A percentile compares a stretch with the other conserved stretches of the same genome.
phyloP scores from a whole-genome alignment of 1,284 basidiomycete species.

The Cutaneotrichosporon arboriforme region DNA sequence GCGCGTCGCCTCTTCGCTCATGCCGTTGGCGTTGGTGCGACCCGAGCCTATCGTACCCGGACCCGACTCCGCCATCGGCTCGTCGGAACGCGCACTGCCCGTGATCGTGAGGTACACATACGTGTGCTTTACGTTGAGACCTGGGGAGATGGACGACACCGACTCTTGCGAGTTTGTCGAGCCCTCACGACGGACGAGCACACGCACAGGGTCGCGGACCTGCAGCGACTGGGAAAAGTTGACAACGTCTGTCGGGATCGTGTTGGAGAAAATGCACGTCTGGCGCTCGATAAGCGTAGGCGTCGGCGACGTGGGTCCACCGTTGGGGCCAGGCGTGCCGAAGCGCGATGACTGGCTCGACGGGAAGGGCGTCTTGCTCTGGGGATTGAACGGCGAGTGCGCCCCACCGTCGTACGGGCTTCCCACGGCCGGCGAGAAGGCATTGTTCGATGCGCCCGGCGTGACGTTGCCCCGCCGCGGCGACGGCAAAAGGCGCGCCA shows the following conservation, averaged over 20 bases:
- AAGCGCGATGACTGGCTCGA: slow-evolving; percentile 49
- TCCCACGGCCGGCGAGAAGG: slow-evolving; percentile 40
- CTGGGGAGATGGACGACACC: slow-evolving; percentile 47
- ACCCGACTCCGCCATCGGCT: slow-evolving; percentile 56
- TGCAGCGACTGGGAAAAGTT: slow-evolving; percentile 55
- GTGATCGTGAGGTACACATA: slow-evolving; percentile 90
- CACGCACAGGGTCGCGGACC: slow-evolving; percentile 87
- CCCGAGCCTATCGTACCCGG: slow-evolving; percentile 87
- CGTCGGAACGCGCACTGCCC: slow-evolving; percentile 65
- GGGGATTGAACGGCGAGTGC: slow-evolving; percentile 54
- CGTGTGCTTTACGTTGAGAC: slow-evolving; percentile 77
- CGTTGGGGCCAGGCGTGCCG: slow-evolving; percentile 21
- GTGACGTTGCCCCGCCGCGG: slow-evolving; percentile 56
- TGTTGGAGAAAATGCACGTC: slow-evolving; percentile 82
- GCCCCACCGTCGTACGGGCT: slow-evolving; percentile 46
- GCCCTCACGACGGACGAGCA: slow-evolving; percentile 91
- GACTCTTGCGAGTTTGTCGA: slow-evolving; percentile 52
- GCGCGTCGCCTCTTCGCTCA: slow-evolving; percentile 71
- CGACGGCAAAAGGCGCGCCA: slow-evolving; percentile 81
- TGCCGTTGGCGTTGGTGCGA: slow-evolving; percentile 54
- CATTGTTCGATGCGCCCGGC: slow-evolving; percentile 23
- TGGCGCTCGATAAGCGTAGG: slow-evolving; percentile 62
- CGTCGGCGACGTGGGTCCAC: slow-evolving; percentile 11
- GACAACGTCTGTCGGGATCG: slow-evolving; percentile 53
- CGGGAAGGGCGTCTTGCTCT: slow-evolving; percentile 48